A percentile compares a stretch with the other conserved stretches of the same genome.
These are phyloP conservation scores for Penicillium sp. DNA, from an alignment of 2,329 filamentous ascomycete species.

Conservation along the genomic window DNA sequence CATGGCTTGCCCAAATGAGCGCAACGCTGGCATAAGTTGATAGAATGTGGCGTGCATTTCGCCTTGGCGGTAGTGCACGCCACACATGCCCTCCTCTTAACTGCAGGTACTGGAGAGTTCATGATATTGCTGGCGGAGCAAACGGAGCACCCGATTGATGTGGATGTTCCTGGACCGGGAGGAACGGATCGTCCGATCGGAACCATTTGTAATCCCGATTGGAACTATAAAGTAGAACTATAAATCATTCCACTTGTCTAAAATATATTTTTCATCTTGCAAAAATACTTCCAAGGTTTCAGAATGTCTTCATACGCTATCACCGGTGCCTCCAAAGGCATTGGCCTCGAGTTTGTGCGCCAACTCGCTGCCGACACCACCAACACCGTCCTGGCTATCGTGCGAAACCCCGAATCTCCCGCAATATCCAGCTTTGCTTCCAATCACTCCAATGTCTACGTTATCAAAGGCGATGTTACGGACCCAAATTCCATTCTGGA, in stretches of 20 bases:
- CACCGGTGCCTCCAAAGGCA: constrained; percentile 32
- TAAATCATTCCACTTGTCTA: no score
- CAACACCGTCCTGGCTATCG: constrained; percentile 39
- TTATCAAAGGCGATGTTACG: constrained; percentile 30
- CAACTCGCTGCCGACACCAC: constrained; percentile 27
- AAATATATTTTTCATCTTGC: background rate
- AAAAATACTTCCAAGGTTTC: background rate
- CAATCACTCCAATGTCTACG: constrained; percentile 32
- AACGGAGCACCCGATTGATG: constrained; percentile 5
- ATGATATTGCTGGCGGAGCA: constrained; percentile 4
- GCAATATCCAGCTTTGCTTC: constrained; percentile 25
- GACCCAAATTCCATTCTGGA: constrained; percentile 31
- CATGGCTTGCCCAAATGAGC: constrained; percentile 24
- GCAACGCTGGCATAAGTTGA: constrained; percentile 19
- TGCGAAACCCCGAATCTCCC: constrained; percentile 30
- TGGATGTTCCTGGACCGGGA: background rate
- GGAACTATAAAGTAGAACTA: background rate
- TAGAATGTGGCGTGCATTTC: constrained; percentile 21
- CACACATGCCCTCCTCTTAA: constrained; percentile 23
- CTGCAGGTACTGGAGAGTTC: constrained; percentile 5
- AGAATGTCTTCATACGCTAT: constrained; percentile 35
- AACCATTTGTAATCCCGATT: constrained; percentile 5
- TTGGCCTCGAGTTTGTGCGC: constrained; percentile 30
- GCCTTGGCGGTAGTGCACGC: constrained; percentile 21
- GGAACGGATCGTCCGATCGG: constrained; percentile 8